Evolutionary conservation across 768 basidiomycete genomes (phyloP).

Genomic region (Thelephora ganbajun): DNA sequence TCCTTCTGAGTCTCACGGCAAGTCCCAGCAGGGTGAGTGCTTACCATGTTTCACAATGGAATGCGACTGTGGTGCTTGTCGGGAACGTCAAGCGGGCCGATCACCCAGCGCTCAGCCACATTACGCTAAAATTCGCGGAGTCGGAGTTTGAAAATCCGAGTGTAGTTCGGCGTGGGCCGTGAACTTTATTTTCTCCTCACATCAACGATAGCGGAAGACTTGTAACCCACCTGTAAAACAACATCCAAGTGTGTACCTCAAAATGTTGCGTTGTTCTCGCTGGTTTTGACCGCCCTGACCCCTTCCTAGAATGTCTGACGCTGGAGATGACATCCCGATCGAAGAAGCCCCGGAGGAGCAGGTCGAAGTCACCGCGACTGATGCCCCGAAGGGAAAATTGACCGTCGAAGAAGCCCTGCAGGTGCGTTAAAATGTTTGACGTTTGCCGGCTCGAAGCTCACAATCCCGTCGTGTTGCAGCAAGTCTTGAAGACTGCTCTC

Average conservation of each 20-base stretch:
- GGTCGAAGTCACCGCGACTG: conserved; percentile 64
- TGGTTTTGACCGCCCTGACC: background rate
- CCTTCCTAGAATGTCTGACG: conserved; percentile 75
- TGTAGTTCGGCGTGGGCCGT: conserved; percentile 14
- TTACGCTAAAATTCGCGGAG: conserved; percentile 27
- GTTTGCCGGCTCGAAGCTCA: background rate
- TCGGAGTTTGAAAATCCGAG: conserved; percentile 34
- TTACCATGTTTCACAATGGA: background rate
- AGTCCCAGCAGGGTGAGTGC: background rate
- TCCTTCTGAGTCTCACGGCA: too few species aligned
- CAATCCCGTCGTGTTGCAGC: conserved; percentile 29
- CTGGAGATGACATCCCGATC: conserved; percentile 88
- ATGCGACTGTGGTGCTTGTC: background rate
- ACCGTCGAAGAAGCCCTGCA: conserved; percentile 91
- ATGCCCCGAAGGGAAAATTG: conserved; percentile 91
- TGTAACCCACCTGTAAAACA: conserved; percentile 35
- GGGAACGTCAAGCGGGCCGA: background rate
- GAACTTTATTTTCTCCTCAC: conserved; percentile 50
- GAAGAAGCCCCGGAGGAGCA: conserved; percentile 36
- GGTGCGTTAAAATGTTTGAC: conserved; percentile 24
- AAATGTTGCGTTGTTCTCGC: background rate
- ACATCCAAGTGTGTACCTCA: conserved; percentile 13
- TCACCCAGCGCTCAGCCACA: too few species aligned
- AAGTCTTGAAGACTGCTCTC: conserved; percentile 98
- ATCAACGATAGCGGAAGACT: conserved; percentile 96